Conservation (phyloP, 495 filamentous ascomycete species). For the Pyrenopolyporus hunteri region DNA sequence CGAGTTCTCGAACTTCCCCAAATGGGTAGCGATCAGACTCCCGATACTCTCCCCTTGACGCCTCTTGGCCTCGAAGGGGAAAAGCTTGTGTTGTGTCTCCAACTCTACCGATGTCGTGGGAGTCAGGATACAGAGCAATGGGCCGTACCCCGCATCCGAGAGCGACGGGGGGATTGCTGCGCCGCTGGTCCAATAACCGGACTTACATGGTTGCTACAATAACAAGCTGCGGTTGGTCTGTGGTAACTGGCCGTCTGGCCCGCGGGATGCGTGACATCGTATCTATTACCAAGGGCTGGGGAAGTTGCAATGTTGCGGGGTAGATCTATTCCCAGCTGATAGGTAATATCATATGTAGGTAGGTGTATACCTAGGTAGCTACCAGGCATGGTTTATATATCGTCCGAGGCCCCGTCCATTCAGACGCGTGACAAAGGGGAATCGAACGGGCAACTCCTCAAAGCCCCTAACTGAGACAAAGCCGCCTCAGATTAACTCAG, state of each 20-base stretch:
- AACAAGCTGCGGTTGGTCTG: constrained; percentile 13
- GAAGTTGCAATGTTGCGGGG: constrained; percentile 34
- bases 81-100: constrained; percentile 13
- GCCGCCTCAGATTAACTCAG: background rate
- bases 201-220: constrained; percentile 15
- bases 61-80: background rate
- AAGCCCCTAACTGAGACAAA: constrained; percentile 9
- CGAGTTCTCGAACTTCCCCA: constrained; percentile 16
- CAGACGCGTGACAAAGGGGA: constrained; percentile 25
- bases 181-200: constrained; percentile 26
- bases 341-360: constrained; percentile 12
- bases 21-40: constrained; percentile 25
- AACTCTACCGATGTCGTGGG: constrained; percentile 25
- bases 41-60: background rate
- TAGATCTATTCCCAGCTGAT: constrained; percentile 13
- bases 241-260: constrained; percentile 6
- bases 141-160: constrained; percentile 35
- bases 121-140: background rate
- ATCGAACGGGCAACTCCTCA: background rate
- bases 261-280: constrained; percentile 19
- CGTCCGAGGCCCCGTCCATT: no score
- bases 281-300: constrained; percentile 8
- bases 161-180: constrained; percentile 20
- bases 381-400: no score
- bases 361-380: no score